Base-by-base conservation (phyloP, 2,329 filamentous ascomycete genomes). In the Zalaria sp. region DNA sequence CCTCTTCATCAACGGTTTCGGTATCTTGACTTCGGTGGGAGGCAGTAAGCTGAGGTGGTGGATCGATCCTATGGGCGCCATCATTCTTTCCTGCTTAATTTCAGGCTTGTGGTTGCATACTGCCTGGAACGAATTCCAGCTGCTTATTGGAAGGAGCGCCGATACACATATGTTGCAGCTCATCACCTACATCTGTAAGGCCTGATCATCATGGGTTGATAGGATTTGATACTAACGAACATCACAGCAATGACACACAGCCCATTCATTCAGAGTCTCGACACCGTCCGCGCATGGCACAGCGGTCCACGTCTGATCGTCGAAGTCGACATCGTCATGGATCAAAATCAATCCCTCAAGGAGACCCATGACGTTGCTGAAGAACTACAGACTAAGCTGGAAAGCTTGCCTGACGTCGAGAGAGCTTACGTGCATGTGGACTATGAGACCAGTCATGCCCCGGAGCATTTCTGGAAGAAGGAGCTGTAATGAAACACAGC, bases 311-410 rank as follows among this genome's bases (percentile, higher is more conserved):
- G 89, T 18, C 75, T 95, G 37, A 87, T 96, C 49, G 88, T 93
- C 51, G 91, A 98, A 67, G 86, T 96, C 32, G 91, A 98, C 57
- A 79, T 96, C 42, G 89, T 96, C 54, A 94, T 96, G 86, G 78
- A 88, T 51, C 76, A 80, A 0, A 67, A 76, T 1, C 74, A 79
- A 42, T 76, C 77, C 2, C 72, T 98, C 10, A 71, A 75, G 47
- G 79, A 79, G 40, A 91, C 87, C 0, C 91, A 98, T 60, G 91
- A 98, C 56, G 77, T 95, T 8, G 89, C 91, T 0, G 91, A 98
- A 63, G 87, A 82, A 53, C 69, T 98, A 53, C 91, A 98, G 69
- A 83, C 83, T 47, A 96, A 96, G 67, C 70, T 96, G 3, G 91
- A 98, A 71, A 83, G 80, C 43, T 63, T 98, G 48, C 89, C 91